Base-by-base conservation (phyloP, 2,329 filamentous ascomycete genomes). In the Fusarium musae region DNA sequence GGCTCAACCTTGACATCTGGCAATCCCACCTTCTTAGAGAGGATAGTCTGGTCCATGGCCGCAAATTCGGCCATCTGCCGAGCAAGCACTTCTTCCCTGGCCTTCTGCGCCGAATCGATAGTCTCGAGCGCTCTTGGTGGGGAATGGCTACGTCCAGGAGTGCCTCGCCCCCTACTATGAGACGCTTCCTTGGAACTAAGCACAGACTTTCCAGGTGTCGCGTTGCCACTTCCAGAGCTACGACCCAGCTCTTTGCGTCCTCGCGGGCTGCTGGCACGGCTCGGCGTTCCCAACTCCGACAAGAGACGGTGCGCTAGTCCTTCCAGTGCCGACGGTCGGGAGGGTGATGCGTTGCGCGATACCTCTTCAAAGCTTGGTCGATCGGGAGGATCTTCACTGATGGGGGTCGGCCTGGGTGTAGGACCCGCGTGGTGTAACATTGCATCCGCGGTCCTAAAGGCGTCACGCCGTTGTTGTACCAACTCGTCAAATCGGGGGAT, bases 401-500 rank as follows among this genome's bases (percentile, higher is more conserved):
- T 73, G 4, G 79, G 79, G 5, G 82, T 80, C 17, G 78, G 75
- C 50, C 77, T 79, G 36, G 76, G 75, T 5, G 72, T 69, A 3
- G 79, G 77, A 7, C 68, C 81, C 40, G 76, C 82, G 46, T 82
- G 84, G 57, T 80, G 78, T 46, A 84, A 79, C 34, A 87, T 85
- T 11, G 84, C 78, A 72, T 90, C 88, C 5, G 90, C 89, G 6
- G 88, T 89, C 75, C 89, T 88, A 75, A 92, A 93, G 1, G 88
- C 90, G 69, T 91, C 88, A 9, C 90, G 89, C 17, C 86, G 90
- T 80, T 87, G 90, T 82, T 87, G 91, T 8, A 95, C 83, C 5
- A 95, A 85, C 42, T 93, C 90, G 58, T 94, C 91, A 78, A 95
- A 95, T 42, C 93, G 89, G 0, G 92, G 89, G 11, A 95, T 87